Percentiles rank a stretch among this genome's conserved stretches.
Conservation (phyloP, 2,329 filamentous ascomycete genomes). For the Colletotrichum brevisporum region DNA sequence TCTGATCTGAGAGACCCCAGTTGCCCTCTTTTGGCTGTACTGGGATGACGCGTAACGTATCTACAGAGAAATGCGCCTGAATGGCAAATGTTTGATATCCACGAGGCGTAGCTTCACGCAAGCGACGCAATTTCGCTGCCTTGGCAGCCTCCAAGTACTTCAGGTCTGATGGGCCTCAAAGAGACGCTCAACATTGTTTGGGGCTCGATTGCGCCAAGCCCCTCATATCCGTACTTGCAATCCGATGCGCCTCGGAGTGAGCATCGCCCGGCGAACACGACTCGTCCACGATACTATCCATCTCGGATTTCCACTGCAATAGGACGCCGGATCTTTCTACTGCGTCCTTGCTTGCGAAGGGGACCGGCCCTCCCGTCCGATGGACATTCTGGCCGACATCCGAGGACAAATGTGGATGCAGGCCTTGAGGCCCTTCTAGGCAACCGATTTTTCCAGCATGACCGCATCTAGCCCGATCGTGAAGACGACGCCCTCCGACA, state of each 20-base stretch:
- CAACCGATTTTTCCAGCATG: constrained; percentile 50
- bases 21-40: background rate
- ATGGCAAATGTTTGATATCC: constrained; percentile 10
- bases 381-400: constrained; percentile 46
- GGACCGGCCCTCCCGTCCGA: background rate
- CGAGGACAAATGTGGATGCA: constrained; percentile 49
- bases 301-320: background rate
- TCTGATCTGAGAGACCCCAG: constrained; percentile 4
- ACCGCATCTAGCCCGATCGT: constrained; percentile 25
- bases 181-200: background rate
- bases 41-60: constrained; percentile 19
- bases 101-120: constrained; percentile 1
- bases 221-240: background rate
- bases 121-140: background rate
- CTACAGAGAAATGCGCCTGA: background rate
- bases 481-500: background rate
- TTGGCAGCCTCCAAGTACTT: background rate
- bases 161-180: background rate
- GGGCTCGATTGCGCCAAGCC: background rate
- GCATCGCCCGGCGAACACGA: background rate
- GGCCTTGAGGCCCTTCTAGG: no score
- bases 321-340: background rate
- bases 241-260: background rate
- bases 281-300: background rate
- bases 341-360: background rate